Conservation (phyloP, 2,329 filamentous ascomycete species). For the Calonectria henricotiae region DNA sequence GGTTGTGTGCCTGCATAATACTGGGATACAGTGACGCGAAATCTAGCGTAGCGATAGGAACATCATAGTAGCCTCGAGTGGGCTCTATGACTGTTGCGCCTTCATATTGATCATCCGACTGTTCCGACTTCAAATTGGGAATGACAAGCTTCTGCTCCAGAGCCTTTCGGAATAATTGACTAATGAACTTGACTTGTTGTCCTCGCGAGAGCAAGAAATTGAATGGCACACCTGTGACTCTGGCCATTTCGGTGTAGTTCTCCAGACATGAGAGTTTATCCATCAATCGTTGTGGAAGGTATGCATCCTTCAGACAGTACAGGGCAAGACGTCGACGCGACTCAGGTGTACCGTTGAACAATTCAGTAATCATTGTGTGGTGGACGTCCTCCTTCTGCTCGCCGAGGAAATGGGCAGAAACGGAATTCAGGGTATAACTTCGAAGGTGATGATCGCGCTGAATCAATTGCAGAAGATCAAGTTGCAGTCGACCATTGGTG, state of each 20-base stretch:
- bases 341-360: conserved; percentile 97
- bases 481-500: conserved; percentile 91
- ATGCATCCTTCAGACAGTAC: conserved; percentile 98
- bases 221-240: conserved; percentile 98
- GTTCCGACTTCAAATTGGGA: conserved; percentile 83
- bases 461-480: conserved; percentile 94
- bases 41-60: conserved; percentile 96
- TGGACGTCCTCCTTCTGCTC: conserved; percentile 99
- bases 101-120: conserved; percentile 91
- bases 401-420: conserved; percentile 93
- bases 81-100: conserved; percentile 99
- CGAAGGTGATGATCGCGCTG: conserved; percentile 95
- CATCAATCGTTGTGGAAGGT: conserved; percentile 93
- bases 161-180: conserved; percentile 96
- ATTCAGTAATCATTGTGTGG: conserved; percentile 98
- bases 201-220: conserved; percentile 93
- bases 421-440: conserved; percentile 98
- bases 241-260: conserved; percentile 99
- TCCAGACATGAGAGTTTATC: conserved; percentile 99
- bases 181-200: conserved; percentile 98
- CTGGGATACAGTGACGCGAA: conserved; percentile 98
- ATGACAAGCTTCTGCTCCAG: conserved; percentile 94
- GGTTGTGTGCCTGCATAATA: conserved; percentile 98
- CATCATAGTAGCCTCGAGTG: conserved; percentile 92
- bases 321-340: conserved; percentile 91